Base-by-base conservation (phyloP, 179 eudicot species). In the Pouteria campechiana region DNA sequence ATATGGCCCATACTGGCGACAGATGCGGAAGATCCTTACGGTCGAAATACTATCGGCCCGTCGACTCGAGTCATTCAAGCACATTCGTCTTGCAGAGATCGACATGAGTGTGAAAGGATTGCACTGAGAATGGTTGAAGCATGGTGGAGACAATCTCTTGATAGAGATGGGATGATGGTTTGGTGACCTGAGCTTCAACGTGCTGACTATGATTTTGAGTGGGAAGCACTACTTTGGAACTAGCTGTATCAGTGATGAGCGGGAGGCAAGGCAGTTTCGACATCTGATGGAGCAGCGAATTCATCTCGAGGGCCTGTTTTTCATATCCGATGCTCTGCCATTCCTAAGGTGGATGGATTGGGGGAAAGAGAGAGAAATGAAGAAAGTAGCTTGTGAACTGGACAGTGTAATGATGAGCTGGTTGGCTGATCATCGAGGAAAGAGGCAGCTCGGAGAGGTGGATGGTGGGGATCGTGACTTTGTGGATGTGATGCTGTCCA, bases 1-100 rank as follows among this genome's bases (percentile, higher is more conserved):
- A 0, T 59, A 63, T 23, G 68, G 74, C 3, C 25, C 54, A 0
- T 60, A 60, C 7, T 73, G 74, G 74, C 58, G 68, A 4, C 41
- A 60, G n/a, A 9, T 64, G 8, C 61, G 75, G 5, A 64, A 57
- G 50, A 35, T 68, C 0, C 15, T 48, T 11, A 13, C 13, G 10
- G 14, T 42, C 6, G 52, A 64, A 50, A 45, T 68, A 0, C 48
- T 68, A 6, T 52, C 65, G 2, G 37, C 15, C 7, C 40, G 25
- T 9, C 27, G 60, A 5, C 32, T 68, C 1, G 54, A 44, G 7
- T 15, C 38, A 30, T 46, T 69, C 2, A 39, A 8, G 13, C 50
- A 57, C 7, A 46, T 57, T 3, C 21, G 54, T 0, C 35, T 6
- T 9, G 56, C 68, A 1, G 69, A 49, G 25, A 27, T 56, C 0